Evolutionary conservation across 768 basidiomycete species (phyloP).

Genomic region (Xerocomellus intermedius): DNA sequence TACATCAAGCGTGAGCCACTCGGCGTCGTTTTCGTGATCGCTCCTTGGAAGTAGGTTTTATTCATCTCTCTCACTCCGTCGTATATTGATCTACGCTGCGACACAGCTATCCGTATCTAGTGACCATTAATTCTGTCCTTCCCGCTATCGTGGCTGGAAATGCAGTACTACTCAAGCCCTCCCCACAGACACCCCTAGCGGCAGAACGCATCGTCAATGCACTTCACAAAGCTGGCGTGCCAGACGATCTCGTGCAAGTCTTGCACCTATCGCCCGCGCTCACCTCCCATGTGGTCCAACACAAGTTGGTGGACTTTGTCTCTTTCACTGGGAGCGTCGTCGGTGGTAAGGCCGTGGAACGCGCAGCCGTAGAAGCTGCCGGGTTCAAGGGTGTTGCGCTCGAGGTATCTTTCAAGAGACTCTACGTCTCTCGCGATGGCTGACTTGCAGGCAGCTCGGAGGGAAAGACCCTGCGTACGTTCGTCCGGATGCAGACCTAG

Average conservation of each 20-base stretch:
- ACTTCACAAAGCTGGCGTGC: constrained; percentile 75
- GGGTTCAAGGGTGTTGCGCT: constrained; percentile 87
- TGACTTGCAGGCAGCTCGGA: constrained; percentile 63
- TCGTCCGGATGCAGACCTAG: constrained; percentile 77
- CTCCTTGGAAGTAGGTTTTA: constrained; percentile 83
- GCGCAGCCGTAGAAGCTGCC: constrained; percentile 58
- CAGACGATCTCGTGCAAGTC: constrained; percentile 69
- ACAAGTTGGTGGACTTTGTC: constrained; percentile 73
- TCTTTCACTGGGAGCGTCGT: constrained; percentile 88
- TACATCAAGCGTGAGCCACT: constrained; percentile 82
- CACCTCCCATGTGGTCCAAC: constrained; percentile 58
- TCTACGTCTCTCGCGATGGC: not conserved
- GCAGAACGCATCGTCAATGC: constrained; percentile 78
- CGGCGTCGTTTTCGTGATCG: constrained; percentile 85
- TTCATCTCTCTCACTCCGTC: not conserved
- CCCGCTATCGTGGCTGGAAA: constrained; percentile 93
- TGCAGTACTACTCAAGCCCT: constrained; percentile 88
- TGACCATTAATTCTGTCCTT: constrained; percentile 86
- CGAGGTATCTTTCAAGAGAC: constrained; percentile 51
- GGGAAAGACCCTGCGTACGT: constrained; percentile 99
- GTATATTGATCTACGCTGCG: not conserved
- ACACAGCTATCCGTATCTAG: constrained; percentile 81
- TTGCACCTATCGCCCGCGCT: constrained; percentile 69
- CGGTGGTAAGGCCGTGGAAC: constrained; percentile 72
- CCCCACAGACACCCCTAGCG: constrained; percentile 90